Conservation (phyloP, 2,329 filamentous ascomycete species). For the Dactylellina leptospora region DNA sequence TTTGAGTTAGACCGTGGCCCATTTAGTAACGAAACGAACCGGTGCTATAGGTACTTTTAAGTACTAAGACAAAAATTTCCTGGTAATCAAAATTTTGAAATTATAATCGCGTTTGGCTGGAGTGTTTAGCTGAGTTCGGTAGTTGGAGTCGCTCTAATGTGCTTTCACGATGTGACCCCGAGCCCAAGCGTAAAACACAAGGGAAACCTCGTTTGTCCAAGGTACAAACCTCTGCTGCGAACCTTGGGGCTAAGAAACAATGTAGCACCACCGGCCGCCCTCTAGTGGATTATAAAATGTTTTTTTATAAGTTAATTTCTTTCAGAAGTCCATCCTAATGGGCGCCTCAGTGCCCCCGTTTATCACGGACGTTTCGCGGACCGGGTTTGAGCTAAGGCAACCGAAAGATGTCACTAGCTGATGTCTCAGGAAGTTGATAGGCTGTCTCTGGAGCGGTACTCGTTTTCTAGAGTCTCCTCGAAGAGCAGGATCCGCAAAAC, state of each 20-base stretch:
- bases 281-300: constrained; percentile 26
- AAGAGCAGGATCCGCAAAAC: too few relatives aligned
- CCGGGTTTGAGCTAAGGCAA: constrained; percentile 10
- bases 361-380: constrained; percentile 31
- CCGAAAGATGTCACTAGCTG: constrained; percentile 17
- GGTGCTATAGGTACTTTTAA: too few relatives aligned
- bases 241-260: not conserved
- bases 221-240: not conserved
- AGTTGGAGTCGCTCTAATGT: not conserved
- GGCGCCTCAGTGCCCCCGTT: not conserved
- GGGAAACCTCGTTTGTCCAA: not conserved
- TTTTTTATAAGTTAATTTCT: constrained; percentile 27
- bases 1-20: too few relatives aligned
- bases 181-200: not conserved
- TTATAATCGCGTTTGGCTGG: constrained; percentile 7
- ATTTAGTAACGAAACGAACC: too few relatives aligned
- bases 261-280: constrained; percentile 16
- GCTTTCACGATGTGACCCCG: not conserved
- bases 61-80: not conserved
- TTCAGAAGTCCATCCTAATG: constrained; percentile 2
- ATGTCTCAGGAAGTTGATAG: constrained; percentile 11
- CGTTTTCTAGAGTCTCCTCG: too few relatives aligned
- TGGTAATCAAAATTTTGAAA: not conserved
- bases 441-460: constrained; percentile 16
- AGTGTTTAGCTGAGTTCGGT: constrained; percentile 1